Percentiles rank a stretch among this genome's conserved stretches.
phyloP scores from a whole-genome alignment of 2,329 filamentous ascomycete genomes.

The Xylariaceae sp. region DNA sequence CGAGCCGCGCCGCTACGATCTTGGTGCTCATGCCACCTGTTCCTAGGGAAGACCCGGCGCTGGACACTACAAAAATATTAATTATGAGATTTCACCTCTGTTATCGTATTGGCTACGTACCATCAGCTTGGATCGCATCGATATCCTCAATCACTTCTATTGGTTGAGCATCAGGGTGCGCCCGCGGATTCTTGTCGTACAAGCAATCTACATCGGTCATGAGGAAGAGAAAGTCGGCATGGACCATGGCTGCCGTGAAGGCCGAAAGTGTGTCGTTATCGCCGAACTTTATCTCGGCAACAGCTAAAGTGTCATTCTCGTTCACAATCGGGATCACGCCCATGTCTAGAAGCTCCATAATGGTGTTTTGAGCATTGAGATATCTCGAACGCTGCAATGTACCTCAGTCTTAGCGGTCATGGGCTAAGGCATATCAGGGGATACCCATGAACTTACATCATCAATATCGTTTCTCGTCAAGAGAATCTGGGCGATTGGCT shows the following conservation, averaged over 20 bases:
- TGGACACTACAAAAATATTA: conserved; percentile 65
- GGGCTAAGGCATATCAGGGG: background rate
- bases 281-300: conserved; percentile 98
- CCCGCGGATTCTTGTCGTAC: conserved; percentile 93
- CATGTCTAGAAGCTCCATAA: conserved; percentile 87
- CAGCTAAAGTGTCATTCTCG: conserved; percentile 95
- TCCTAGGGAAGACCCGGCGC: conserved; percentile 82
- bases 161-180: conserved; percentile 79
- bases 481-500: conserved; percentile 93
- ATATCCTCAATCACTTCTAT: conserved; percentile 96
- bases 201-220: conserved; percentile 99
- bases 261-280: conserved; percentile 98
- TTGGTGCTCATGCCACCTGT: conserved; percentile 98
- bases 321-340: conserved; percentile 98
- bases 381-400: conserved; percentile 83
- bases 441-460: conserved; percentile 64
- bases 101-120: conserved; percentile 43
- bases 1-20: conserved; percentile 88
- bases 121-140: conserved; percentile 76
- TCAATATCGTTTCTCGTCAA: conserved; percentile 95
- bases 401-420: conserved; percentile 27
- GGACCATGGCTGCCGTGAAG: conserved; percentile 95
- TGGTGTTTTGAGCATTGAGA: conserved; percentile 93
- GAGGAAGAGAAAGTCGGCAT: conserved; percentile 93
- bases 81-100: background rate